Evolutionary conservation across 768 basidiomycete species (phyloP).

Genomic region (Ephemerocybe angulata): DNA sequence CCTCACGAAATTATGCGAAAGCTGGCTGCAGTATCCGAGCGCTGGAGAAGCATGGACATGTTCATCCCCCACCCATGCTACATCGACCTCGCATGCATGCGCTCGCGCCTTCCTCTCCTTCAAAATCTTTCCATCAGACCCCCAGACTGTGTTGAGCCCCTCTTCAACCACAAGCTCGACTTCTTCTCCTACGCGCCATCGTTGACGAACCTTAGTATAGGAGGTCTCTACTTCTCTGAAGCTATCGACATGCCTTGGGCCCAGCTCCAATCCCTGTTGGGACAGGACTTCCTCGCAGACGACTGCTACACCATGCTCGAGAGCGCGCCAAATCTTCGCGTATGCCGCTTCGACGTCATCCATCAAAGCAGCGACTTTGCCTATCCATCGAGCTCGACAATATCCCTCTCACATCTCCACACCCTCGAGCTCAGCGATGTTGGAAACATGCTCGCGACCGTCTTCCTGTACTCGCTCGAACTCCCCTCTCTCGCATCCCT

Average conservation of each 20-base stretch:
- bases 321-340: neutral
- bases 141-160: neutral
- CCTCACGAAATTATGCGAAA: neutral
- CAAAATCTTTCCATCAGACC: neutral
- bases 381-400: neutral
- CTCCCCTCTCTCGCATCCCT: neutral
- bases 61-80: conserved; percentile 4
- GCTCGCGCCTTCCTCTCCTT: neutral
- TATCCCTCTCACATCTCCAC: neutral
- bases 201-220: neutral
- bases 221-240: neutral
- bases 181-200: neutral
- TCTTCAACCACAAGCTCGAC: neutral
- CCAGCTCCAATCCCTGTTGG: neutral
- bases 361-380: neutral
- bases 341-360: neutral
- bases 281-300: neutral
- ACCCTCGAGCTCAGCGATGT: neutral
- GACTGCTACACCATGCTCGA: neutral
- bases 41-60: conserved; percentile 1
- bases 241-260: neutral
- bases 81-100: neutral
- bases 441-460: neutral
- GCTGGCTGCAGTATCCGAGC: neutral
- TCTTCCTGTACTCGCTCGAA: neutral